These are phyloP conservation scores for Uronychia binucleata DNA, from an alignment of 73 alveolate genomes.

Conservation along the genomic window DNA sequence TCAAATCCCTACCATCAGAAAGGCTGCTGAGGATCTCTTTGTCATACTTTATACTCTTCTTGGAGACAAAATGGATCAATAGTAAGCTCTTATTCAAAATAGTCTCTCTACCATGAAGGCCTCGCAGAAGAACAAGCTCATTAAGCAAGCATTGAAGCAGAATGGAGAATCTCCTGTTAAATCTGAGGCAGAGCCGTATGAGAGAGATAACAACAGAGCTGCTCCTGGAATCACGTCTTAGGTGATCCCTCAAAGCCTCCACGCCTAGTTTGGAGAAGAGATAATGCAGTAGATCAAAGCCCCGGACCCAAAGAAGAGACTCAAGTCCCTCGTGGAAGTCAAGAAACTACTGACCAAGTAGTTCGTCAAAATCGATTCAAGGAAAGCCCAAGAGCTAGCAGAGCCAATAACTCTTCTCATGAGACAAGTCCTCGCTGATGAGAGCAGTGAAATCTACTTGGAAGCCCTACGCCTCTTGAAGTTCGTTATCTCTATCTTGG, in stretches of 20 bases:
- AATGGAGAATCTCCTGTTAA: not conserved
- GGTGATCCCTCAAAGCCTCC: slow-evolving; percentile 17
- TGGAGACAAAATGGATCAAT: slow-evolving; percentile 28
- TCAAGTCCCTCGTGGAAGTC: slow-evolving; percentile 47
- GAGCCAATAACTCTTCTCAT: slow-evolving; percentile 57
- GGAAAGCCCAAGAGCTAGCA: slow-evolving; percentile 27
- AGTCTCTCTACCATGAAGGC: slow-evolving; percentile 34
- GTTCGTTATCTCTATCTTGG: slow-evolving; percentile 41
- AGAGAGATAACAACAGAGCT: slow-evolving; percentile 27
- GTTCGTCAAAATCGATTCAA: slow-evolving; percentile 4
- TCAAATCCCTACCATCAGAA: slow-evolving; percentile 58
- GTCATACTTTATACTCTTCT: slow-evolving; percentile 30
- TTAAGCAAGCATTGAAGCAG: slow-evolving; percentile 18
- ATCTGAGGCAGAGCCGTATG: not conserved
- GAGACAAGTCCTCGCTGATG: slow-evolving; percentile 53
- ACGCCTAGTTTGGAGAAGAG: slow-evolving; percentile 16
- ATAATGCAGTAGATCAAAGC: slow-evolving; percentile 27
- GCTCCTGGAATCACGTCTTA: slow-evolving; percentile 9
- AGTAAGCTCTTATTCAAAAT: too few species aligned
- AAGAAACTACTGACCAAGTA: slow-evolving; percentile 35
- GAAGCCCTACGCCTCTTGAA: slow-evolving; percentile 45
- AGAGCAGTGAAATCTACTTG: slow-evolving; percentile 47
- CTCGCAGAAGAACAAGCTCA: not conserved
- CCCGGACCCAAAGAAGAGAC: slow-evolving; percentile 57
- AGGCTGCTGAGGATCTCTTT: slow-evolving; percentile 48